Evolutionary conservation across 1,284 basidiomycete genomes (phyloP).

Genomic region (Ganoderma sinense): DNA sequence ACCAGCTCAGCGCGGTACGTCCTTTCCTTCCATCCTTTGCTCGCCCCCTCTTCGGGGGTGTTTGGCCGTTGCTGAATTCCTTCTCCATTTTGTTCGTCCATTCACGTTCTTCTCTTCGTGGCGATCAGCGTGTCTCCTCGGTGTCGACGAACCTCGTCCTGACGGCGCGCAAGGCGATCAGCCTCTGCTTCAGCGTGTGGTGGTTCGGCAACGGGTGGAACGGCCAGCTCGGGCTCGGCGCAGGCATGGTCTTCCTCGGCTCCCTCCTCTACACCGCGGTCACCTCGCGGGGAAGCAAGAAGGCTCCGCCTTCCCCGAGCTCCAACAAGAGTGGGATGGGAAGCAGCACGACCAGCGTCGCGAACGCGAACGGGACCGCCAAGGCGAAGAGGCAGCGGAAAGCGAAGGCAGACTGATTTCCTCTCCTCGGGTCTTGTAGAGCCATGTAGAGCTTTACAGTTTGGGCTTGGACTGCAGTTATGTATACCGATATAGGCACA

Average conservation of each 20-base stretch:
- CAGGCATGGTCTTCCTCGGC: conserved; percentile 71
- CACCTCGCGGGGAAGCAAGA: conserved; percentile 21
- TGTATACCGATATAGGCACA: not conserved
- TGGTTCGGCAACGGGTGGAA: conserved; percentile 79
- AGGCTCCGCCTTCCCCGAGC: not conserved
- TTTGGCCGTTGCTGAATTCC: not conserved
- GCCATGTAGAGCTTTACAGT: not conserved
- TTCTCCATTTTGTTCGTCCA: not conserved
- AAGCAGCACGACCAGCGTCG: not conserved
- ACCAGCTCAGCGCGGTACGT: conserved; percentile 79
- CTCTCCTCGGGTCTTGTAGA: not conserved
- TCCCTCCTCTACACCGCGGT: conserved; percentile 58
- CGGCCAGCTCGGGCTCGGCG: conserved; percentile 62
- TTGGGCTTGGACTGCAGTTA: not conserved
- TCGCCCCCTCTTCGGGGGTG: not conserved
- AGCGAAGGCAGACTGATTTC: conserved; percentile 13
- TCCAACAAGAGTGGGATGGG: not conserved
- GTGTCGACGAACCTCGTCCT: conserved; percentile 78
- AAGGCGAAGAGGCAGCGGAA: conserved; percentile 6
- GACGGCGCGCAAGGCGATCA: conserved; percentile 74
- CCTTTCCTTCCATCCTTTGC: not conserved
- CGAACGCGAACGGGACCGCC: not conserved
- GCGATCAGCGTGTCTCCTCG: conserved; percentile 66
- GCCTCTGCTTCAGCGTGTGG: conserved; percentile 78
- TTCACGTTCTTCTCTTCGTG: not conserved